Evolutionary conservation across 495 filamentous ascomycete genomes (phyloP), one percentile per base, ranked within the genome.

Genomic region (Daldinia vernicosa): DNA sequence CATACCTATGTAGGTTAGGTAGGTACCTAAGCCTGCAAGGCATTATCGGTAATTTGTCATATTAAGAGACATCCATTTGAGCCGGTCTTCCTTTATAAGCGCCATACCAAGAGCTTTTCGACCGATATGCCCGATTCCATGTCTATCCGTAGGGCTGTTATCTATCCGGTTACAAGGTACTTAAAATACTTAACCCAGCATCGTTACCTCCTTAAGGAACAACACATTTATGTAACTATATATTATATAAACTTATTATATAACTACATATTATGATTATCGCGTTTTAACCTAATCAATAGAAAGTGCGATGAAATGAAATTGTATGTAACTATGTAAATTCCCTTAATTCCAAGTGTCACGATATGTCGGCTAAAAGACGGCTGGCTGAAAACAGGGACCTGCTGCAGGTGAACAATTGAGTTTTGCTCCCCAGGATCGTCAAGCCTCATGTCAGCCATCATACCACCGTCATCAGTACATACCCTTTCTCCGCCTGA

Each of bases 351-450:
- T 56, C 22, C 2, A 56, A 28, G 3, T 14, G 28, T 43, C 56
- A 9, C 27, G 27, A 40, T 11, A 30, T 65, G 61, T 54, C 52
- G 67, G 67, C 55, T 51, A 19, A 54, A 37, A 60, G 32, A 35
- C 60, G 61, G 67, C 67, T 65, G 47, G 61, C 67, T 70, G 67
- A 70, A 54, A 59, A 43, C 37, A 52, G 24, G 67, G 55, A 30
- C 50, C 24, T 53, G 50, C 27, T 15, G 50, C 27, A 53, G 22
- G 43, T 32, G 35, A 37, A 37, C 17, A 26, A 33, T 17, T 57
- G 35, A 22, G 59, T 24, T 24, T 24, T 56, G 15, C 37, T 27
- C 24, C 54, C 56, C 56, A 37, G 56, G 47, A 53, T 67, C 15
- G 9, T 35, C 47, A 35, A 67, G 45, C 57, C 56, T 60, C 50